Base-by-base conservation (phyloP, 2,329 filamentous ascomycete genomes). In the Aspergillus floridensis region DNA sequence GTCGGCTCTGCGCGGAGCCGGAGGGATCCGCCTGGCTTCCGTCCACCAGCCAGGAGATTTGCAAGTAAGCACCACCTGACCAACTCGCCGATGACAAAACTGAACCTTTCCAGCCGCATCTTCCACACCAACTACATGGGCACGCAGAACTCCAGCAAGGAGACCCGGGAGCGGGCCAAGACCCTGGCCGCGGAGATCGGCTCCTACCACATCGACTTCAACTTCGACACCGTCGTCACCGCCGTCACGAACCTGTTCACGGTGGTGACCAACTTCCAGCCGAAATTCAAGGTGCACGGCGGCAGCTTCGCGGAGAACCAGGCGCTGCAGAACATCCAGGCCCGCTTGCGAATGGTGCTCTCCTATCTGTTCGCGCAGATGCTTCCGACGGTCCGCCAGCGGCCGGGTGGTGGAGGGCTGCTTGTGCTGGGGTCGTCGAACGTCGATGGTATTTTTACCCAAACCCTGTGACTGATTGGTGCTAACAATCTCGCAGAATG, bases 101-200 rank as follows among this genome's bases (percentile, higher is more conserved):
- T 66, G 35, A 65, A 35, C 1, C 11, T n/a, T 5, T 24, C 12
- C 31, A 70, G 67, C 53, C 74, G 78, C 2, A 79, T 89, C 44
- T 86, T 89, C 65, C 81, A 84, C 64, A 91, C 87, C 1, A 80
- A 81, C 50, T 91, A 86, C 74, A 88, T 91, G 86, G 90, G 89
- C 11, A 92, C 87, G 68, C 77, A 81, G 65, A 85, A 88, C 63
- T 88, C 88, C 47, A 87, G 84, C 53, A 76, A 78, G 47, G 88
- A 91, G 63, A 92, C 90, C 0, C 79, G 90, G 10, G 79, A 81
- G 50, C 80, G 91, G 29, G 88, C 91, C 1, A 83, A 84, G 68
- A 79, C 83, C 0, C 80, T 93, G 2, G 71, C 79, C 0, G 67
- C 70, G 12, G 72, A 73, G n/a, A 91, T 93, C 55, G 90, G 90